Base-by-base conservation (phyloP, 1,139 yeast species). In the Suhomyces atakaporum region DNA sequence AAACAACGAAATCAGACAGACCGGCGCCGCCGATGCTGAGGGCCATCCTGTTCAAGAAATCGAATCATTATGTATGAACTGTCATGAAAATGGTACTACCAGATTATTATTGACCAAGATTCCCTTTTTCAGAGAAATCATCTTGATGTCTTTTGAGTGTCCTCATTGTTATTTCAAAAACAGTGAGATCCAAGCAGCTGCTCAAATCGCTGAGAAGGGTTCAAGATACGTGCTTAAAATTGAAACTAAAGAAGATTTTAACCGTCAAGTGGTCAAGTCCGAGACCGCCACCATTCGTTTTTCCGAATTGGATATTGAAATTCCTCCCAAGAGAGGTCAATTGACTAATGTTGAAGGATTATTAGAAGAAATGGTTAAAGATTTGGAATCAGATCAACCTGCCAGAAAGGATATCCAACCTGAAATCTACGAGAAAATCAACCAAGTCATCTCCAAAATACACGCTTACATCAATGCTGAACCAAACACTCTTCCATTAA, bases 41-140 rank as follows among this genome's bases (percentile, higher is more conserved):
- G 97, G 96, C n/a, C 95, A 88, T 51, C 95, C 96, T 5, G 95
- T 92, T 13, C 97, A 89, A 61, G 97, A 92, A 60, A 79, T 94
- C 46, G 94, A 90, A 58, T 88, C 97, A 13, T 67, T 90, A 36
- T 94, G 99, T 69, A 90, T 94, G 96, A 87, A 88, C 67, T 94
- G 99, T 63, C 88, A 83, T 48, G 68, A 90, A 50, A 75, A 80
- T 41, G 99, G 99, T 43, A 71, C 72, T 33, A 92, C 98, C 11
- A 71, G 95, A 50, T 60, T 94, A 60, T 70, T 94, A 36, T 70
- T 94, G 54, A 92, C 99, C 11, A 73, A 81, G 43, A 94, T 94
- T 50, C 99, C 99, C 9, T 89, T 71, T 54, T 94, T 94, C 67
- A 73, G 92, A 50, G 97, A 94, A 61, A 80, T 94, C 42, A 87